Evolutionary conservation across 345 rosid genomes (phyloP).

Genomic region (Geranium rotundifolium): DNA sequence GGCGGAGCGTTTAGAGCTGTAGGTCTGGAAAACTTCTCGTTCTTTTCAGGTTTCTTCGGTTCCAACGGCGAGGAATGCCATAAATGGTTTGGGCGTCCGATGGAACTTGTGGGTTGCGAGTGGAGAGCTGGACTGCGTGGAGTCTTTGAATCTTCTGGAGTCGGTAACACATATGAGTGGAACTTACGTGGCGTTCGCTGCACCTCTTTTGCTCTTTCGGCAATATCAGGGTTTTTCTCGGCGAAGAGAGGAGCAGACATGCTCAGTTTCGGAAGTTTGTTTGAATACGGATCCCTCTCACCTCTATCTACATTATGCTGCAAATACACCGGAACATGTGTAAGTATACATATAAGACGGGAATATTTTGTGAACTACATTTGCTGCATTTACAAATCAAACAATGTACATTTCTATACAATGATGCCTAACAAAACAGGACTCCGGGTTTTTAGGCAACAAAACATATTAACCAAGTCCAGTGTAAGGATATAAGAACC

Average conservation of each 20-base stretch:
- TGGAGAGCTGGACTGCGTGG: conserved; percentile 21
- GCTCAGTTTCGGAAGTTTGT: conserved; percentile 27
- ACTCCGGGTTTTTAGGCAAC: neutral
- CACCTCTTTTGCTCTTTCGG: conserved; percentile 40
- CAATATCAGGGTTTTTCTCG: conserved; percentile 36
- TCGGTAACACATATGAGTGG: conserved; percentile 76
- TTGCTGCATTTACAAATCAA: too few species aligned
- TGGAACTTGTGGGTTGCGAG: conserved; percentile 26
- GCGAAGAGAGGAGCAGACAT: conserved; percentile 76
- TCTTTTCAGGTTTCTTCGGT: conserved; percentile 20
- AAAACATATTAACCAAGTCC: too few species aligned
- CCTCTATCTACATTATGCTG: conserved; percentile 40
- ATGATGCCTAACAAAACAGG: too few species aligned
- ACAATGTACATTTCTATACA: too few species aligned
- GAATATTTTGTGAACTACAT: too few species aligned
- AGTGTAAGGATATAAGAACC: too few species aligned
- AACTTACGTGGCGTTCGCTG: conserved; percentile 43
- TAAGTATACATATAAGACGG: too few species aligned
- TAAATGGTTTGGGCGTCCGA: conserved; percentile 22
- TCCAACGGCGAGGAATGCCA: conserved; percentile 82
- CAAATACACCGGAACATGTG: conserved; percentile 3
- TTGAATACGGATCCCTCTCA: conserved; percentile 30
- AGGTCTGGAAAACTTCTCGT: conserved; percentile 34
- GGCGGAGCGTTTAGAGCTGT: conserved; percentile 19
- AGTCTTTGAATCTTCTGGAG: conserved; percentile 58